Conservation (phyloP, 2,329 filamentous ascomycete genomes). For the Aspergillus fischeri region DNA sequence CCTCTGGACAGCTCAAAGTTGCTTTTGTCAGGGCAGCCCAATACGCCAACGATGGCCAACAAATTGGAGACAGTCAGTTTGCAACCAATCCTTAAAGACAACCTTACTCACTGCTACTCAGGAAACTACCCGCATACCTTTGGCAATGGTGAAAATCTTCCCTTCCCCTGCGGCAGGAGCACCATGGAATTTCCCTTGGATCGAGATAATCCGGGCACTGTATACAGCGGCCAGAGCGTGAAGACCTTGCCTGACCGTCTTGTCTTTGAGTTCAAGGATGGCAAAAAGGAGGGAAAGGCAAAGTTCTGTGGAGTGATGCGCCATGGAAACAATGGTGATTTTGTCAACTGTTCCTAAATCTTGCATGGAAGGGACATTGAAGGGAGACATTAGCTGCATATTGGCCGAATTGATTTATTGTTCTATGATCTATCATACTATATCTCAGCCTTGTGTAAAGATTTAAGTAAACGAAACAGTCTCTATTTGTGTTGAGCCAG, state of each 20-base stretch:
- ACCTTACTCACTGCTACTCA: background rate
- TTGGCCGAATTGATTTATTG: background rate
- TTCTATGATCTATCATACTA: too few species aligned
- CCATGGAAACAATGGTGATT: background rate
- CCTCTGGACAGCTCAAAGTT: background rate
- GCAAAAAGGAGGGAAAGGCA: background rate
- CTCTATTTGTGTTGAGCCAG: background rate
- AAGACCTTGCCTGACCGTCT: background rate
- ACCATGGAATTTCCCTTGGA: background rate
- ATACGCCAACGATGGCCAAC: background rate
- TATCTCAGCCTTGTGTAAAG: too few species aligned
- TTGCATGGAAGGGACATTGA: background rate
- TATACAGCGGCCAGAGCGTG: background rate
- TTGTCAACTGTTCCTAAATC: background rate
- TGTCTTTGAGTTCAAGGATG: background rate
- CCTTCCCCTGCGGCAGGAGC: background rate
- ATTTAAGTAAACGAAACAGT: background rate
- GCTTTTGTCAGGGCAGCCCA: background rate
- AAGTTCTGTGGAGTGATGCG: constrained; percentile 1
- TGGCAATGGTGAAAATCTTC: background rate
- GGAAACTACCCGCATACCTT: background rate
- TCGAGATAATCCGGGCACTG: background rate
- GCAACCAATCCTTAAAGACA: background rate
- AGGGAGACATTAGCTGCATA: background rate
- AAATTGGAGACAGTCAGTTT: background rate